These are phyloP conservation scores for Tripidium arundinaceum DNA, from an alignment of 202 grass and related monocot species.

Conservation along the genomic window DNA sequence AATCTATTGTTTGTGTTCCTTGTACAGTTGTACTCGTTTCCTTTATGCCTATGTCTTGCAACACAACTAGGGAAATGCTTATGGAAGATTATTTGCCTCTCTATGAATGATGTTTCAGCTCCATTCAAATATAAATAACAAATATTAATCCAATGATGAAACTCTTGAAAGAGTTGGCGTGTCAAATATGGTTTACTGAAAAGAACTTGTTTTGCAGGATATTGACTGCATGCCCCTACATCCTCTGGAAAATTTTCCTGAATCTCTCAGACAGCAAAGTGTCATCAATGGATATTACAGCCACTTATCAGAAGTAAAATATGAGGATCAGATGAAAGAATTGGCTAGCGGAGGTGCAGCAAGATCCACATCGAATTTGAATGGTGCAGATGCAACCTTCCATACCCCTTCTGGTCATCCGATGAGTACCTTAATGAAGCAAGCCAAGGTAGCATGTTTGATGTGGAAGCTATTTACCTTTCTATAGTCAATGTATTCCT, in stretches of 20 bases:
- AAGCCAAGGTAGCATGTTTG: conserved; percentile 53
- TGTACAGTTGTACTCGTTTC: not conserved
- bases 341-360: conserved; percentile 41
- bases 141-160: conserved; percentile 3
- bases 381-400: conserved; percentile 42
- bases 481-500: not conserved
- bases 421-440: conserved; percentile 62
- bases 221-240: conserved; percentile 93
- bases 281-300: conserved; percentile 52
- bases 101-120: not conserved
- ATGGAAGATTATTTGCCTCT: not conserved
- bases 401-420: conserved; percentile 37
- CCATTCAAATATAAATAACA: conserved; percentile 6
- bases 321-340: conserved; percentile 57
- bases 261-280: conserved; percentile 60
- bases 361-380: conserved; percentile 43
- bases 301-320: conserved; percentile 53
- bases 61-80: not conserved
- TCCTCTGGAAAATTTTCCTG: conserved; percentile 87
- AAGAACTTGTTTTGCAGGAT: conserved; percentile 60
- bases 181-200: conserved; percentile 20
- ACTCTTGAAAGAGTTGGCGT: not conserved
- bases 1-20: not conserved
- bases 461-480: not conserved
- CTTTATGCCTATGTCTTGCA: not conserved